phyloP scores from a whole-genome alignment of 2,329 filamentous ascomycete species.

The Ophiostoma ips region DNA sequence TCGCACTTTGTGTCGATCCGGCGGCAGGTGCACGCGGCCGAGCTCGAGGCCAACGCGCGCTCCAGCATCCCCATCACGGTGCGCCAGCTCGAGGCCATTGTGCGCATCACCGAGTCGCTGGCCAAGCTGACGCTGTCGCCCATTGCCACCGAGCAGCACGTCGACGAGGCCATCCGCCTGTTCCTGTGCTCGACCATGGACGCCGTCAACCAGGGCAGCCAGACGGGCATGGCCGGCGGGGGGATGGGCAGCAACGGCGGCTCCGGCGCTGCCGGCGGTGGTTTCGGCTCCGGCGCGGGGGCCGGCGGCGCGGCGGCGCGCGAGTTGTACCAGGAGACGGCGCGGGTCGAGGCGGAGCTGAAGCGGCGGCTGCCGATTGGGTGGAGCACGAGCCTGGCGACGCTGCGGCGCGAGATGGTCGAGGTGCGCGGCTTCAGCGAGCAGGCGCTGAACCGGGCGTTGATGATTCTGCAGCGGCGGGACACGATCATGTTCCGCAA shows the following conservation, averaged over 20 bases:
- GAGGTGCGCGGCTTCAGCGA: conserved; percentile 85
- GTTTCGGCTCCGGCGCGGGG: conserved; percentile 32
- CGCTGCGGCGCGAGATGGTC: conserved; percentile 77
- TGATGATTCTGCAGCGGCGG: conserved; percentile 74
- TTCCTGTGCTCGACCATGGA: conserved; percentile 98
- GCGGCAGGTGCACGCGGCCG: conserved; percentile 80
- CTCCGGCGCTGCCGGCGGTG: not conserved
- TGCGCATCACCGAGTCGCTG: conserved; percentile 90
- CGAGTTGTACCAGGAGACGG: conserved; percentile 81
- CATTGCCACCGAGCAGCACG: conserved; percentile 77
- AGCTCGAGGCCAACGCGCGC: conserved; percentile 77
- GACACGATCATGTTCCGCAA: conserved; percentile 76
- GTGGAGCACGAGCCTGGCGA: conserved; percentile 84
- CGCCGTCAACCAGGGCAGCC: conserved; percentile 75
- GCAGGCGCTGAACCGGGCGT: conserved; percentile 66
- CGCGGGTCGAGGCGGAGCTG: conserved; percentile 77
- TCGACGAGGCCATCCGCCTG: conserved; percentile 91
- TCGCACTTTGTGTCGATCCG: conserved; percentile 96
- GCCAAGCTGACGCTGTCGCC: conserved; percentile 81
- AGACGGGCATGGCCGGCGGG: conserved; percentile 6
- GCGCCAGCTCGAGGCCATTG: conserved; percentile 90
- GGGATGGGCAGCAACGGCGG: conserved; percentile 4
- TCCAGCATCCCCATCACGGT: conserved; percentile 96
- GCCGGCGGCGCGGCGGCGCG: conserved; percentile 55
- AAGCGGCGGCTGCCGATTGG: conserved; percentile 80